Evolutionary conservation across 306 rosid species (phyloP).

Genomic region (Carpinus fangiana): DNA sequence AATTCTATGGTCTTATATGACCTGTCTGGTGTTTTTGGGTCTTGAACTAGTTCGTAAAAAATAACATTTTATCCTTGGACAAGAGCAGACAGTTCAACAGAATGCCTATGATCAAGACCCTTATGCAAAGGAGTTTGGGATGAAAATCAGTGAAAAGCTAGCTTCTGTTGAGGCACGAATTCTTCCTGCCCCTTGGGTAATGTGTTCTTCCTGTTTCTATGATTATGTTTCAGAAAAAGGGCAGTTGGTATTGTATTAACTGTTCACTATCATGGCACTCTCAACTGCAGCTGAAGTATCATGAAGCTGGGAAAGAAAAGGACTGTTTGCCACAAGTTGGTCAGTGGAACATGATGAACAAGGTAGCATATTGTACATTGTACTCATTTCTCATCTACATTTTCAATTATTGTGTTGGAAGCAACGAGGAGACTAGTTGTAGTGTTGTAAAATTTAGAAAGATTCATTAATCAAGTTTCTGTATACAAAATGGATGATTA

Average conservation of each 20-base stretch:
- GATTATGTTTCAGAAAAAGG: constrained; percentile 12
- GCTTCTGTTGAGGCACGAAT: constrained; percentile 96
- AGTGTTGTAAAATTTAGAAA: not conserved
- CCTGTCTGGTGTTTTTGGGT: constrained; percentile 8
- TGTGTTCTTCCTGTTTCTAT: constrained; percentile 20
- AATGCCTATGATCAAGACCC: constrained; percentile 88
- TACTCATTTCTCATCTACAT: not conserved
- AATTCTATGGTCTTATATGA: constrained; percentile 15
- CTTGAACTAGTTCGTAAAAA: constrained; percentile 2
- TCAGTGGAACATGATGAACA: constrained; percentile 99
- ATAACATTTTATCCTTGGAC: constrained; percentile 11
- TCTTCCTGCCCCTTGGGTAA: constrained; percentile 99
- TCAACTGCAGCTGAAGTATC: constrained; percentile 79
- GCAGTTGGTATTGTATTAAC: not conserved
- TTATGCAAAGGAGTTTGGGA: constrained; percentile 94
- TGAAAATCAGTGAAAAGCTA: constrained; percentile 81
- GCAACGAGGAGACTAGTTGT: not conserved
- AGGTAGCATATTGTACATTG: constrained; percentile 47
- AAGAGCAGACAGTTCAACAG: constrained; percentile 74
- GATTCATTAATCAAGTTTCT: not conserved
- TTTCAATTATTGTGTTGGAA: not conserved
- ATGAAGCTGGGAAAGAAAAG: constrained; percentile 93
- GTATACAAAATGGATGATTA: not conserved
- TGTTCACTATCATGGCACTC: constrained; percentile 16
- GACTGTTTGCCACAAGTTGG: constrained; percentile 98